These are phyloP conservation scores for Russula compacta DNA, from an alignment of 768 basidiomycete species.

Conservation along the genomic window DNA sequence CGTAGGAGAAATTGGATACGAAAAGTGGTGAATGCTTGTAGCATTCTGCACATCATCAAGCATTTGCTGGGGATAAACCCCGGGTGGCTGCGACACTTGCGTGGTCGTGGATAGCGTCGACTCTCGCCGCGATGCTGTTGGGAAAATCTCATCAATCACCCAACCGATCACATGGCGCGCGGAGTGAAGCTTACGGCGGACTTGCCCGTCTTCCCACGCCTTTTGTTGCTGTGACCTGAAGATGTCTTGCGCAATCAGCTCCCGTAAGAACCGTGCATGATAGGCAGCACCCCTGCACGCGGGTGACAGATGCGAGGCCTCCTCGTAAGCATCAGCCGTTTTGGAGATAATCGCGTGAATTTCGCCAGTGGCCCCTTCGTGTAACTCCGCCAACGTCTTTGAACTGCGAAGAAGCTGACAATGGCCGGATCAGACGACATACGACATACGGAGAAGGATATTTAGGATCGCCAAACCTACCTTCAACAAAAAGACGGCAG, in stretches of 20 bases:
- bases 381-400: conserved; percentile 46
- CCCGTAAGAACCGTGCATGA: conserved; percentile 72
- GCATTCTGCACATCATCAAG: conserved; percentile 8
- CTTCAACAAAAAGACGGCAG: conserved; percentile 71
- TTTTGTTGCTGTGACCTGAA: conserved; percentile 35
- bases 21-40: background rate
- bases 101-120: conserved; percentile 4
- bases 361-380: conserved; percentile 51
- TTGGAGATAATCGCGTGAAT: conserved; percentile 57
- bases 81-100: conserved; percentile 4
- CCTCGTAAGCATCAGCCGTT: conserved; percentile 72
- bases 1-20: conserved; percentile 5
- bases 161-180: background rate
- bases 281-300: conserved; percentile 61
- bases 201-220: conserved; percentile 5
- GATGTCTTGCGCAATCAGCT: conserved; percentile 54
- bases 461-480: conserved; percentile 31
- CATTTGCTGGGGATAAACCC: conserved; percentile 9
- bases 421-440: conserved; percentile 9
- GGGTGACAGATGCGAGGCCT: conserved; percentile 52
- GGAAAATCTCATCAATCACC: background rate
- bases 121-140: conserved; percentile 8
- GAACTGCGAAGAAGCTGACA: conserved; percentile 60
- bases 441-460: background rate
- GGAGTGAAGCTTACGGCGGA: background rate